Evolutionary conservation across 371 early-diverging fungal genomes (phyloP).

Genomic region (Rhizopus arrhizus): DNA sequence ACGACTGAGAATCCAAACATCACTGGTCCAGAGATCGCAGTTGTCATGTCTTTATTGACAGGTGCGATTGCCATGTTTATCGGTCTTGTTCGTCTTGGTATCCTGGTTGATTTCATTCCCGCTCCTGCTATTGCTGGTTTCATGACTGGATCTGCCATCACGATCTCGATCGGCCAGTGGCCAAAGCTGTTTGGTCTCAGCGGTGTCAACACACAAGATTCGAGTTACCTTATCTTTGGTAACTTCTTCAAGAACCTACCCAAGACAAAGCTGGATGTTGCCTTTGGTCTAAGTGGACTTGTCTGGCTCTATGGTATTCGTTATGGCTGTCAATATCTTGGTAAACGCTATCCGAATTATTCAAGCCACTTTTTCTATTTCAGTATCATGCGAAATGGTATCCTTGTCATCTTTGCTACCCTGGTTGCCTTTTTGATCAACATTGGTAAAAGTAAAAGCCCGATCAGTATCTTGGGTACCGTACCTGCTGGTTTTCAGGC

Average conservation of each 20-base stretch:
- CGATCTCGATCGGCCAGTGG: slow-evolving; percentile 79
- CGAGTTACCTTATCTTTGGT: slow-evolving; percentile 58
- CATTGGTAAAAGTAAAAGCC: slow-evolving; percentile 42
- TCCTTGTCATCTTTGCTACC: slow-evolving; percentile 52
- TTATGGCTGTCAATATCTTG: slow-evolving; percentile 35
- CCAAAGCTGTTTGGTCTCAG: slow-evolving; percentile 77
- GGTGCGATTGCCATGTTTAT: slow-evolving; percentile 69
- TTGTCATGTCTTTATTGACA: slow-evolving; percentile 59
- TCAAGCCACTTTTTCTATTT: slow-evolving; percentile 49
- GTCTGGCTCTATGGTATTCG: slow-evolving; percentile 56
- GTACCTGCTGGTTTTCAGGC: slow-evolving; percentile 74
- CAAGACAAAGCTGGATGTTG: slow-evolving; percentile 52
- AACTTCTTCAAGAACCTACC: slow-evolving; percentile 56
- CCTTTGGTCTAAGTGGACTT: slow-evolving; percentile 54
- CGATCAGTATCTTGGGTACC: slow-evolving; percentile 65
- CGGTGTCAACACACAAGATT: slow-evolving; percentile 62
- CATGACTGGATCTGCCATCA: slow-evolving; percentile 80
- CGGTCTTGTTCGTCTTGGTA: slow-evolving; percentile 81
- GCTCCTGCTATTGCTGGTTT: slow-evolving; percentile 71
- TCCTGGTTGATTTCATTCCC: slow-evolving; percentile 90
- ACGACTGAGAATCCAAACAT: slow-evolving; percentile 35
- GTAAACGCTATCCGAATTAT: slow-evolving; percentile 47
- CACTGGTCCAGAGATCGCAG: slow-evolving; percentile 54
- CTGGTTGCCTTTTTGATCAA: slow-evolving; percentile 50
- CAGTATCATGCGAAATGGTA: slow-evolving; percentile 55